Evolutionary conservation across 2,329 filamentous ascomycete genomes (phyloP).

Genomic region (Macrophomina phaseolina): DNA sequence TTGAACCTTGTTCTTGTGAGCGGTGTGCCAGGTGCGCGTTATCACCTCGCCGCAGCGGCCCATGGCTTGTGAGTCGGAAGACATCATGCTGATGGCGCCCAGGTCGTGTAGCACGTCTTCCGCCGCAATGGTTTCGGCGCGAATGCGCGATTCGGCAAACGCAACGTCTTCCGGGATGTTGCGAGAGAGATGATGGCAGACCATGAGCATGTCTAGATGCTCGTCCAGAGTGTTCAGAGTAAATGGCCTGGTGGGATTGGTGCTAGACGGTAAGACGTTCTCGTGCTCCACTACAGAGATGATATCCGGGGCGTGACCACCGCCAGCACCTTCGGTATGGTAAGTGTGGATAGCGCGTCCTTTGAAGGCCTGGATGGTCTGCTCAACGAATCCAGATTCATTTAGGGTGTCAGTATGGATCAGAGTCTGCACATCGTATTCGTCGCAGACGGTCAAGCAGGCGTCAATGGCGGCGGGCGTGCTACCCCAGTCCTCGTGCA

Average conservation of each 20-base stretch:
- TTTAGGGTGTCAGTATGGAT: constrained; percentile 95
- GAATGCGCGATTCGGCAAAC: constrained; percentile 92
- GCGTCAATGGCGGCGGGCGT: constrained; percentile 91
- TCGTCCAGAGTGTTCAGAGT: constrained; percentile 93
- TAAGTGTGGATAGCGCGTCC: constrained; percentile 92
- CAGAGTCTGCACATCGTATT: constrained; percentile 88
- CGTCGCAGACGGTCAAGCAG: constrained; percentile 80
- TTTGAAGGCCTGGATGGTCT: constrained; percentile 85
- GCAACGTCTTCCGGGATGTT: constrained; percentile 95
- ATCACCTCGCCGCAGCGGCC: constrained; percentile 94
- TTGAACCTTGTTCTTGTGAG: constrained; percentile 94
- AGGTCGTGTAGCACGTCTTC: constrained; percentile 96
- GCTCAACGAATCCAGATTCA: constrained; percentile 95
- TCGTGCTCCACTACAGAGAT: constrained; percentile 88
- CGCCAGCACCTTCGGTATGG: constrained; percentile 93
- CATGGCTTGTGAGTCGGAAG: constrained; percentile 94
- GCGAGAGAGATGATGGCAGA: constrained; percentile 91
- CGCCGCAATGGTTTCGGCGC: constrained; percentile 93
- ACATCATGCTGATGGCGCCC: constrained; percentile 98
- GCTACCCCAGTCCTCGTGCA: constrained; percentile 95
- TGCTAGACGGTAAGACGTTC: constrained; percentile 88
- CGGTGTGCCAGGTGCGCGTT: constrained; percentile 93
- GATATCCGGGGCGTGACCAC: constrained; percentile 94
- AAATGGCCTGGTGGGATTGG: constrained; percentile 90
- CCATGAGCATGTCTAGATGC: constrained; percentile 98